A percentile compares a stretch with the other conserved stretches of the same genome.
These are phyloP conservation scores for Podaxis carcinomalis DNA, from an alignment of 768 basidiomycete genomes.

Conservation along the genomic window DNA sequence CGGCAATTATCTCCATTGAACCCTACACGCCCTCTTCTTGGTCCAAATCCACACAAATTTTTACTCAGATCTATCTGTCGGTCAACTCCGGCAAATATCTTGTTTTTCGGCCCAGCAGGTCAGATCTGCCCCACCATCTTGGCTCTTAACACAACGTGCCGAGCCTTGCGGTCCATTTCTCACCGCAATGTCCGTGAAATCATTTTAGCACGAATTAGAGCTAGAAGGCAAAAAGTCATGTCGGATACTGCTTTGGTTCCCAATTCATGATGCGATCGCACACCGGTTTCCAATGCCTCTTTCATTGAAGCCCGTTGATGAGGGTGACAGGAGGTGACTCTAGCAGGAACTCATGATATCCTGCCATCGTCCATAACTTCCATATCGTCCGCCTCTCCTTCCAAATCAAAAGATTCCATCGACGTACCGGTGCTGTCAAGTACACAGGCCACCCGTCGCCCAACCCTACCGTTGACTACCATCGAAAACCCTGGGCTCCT, in stretches of 20 bases:
- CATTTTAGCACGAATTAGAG: slow-evolving; percentile 32
- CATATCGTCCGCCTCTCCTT: slow-evolving; percentile 57
- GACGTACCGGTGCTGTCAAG: slow-evolving; percentile 57
- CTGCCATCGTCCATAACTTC: slow-evolving; percentile 34
- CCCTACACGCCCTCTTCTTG: slow-evolving; percentile 21
- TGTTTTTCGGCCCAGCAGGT: neutral
- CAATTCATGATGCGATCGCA: slow-evolving; percentile 21
- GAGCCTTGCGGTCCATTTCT: slow-evolving; percentile 32
- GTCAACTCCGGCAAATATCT: slow-evolving; percentile 15
- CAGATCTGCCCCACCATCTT: slow-evolving; percentile 9
- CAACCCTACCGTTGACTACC: slow-evolving; percentile 70
- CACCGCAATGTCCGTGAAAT: slow-evolving; percentile 39
- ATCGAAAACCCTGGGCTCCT: slow-evolving; percentile 49
- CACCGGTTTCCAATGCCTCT: slow-evolving; percentile 20
- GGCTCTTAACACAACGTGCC: slow-evolving; percentile 2
- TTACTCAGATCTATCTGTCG: slow-evolving; percentile 19
- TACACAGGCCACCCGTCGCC: slow-evolving; percentile 73
- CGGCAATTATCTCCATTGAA: slow-evolving; percentile 36
- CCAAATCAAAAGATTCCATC: slow-evolving; percentile 76
- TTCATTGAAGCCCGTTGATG: slow-evolving; percentile 26
- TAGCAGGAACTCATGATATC: slow-evolving; percentile 17
- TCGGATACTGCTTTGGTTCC: slow-evolving; percentile 26
- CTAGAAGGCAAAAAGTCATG: slow-evolving; percentile 32
- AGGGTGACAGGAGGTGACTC: slow-evolving; percentile 4
- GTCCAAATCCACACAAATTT: slow-evolving; percentile 22